These are phyloP conservation scores for Firmiana major DNA, from an alignment of 345 rosid genomes.

Conservation along the genomic window DNA sequence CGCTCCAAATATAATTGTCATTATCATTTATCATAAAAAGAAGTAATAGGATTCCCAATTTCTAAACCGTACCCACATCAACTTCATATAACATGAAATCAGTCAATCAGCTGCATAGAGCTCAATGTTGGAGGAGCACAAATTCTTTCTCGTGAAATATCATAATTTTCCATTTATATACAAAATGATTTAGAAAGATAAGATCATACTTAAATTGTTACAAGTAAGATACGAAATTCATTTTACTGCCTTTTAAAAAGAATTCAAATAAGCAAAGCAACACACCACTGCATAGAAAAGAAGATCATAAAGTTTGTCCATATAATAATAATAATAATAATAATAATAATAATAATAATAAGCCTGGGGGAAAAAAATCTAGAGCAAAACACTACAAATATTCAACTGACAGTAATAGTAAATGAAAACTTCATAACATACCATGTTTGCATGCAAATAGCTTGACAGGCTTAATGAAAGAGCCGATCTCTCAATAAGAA, in stretches of 20 bases:
- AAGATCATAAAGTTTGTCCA: not conserved
- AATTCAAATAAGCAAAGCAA: not conserved
- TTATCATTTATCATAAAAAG: not conserved
- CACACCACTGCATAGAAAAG: not conserved
- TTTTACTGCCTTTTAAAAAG: not conserved
- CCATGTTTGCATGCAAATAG: slow-evolving; percentile 46
- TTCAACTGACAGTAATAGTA: not conserved
- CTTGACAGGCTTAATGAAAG: slow-evolving; percentile 56
- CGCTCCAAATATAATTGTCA: not conserved
- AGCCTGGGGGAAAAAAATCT: not conserved
- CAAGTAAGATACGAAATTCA: not conserved
- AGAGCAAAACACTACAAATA: not conserved
- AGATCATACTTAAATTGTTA: not conserved
- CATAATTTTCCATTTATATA: not conserved
- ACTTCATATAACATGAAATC: not conserved
- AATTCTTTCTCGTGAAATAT: not conserved
- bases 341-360: no score
- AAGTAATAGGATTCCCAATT: not conserved
- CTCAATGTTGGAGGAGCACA: not conserved
- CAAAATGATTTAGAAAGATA: not conserved
- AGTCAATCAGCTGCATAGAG: not conserved
- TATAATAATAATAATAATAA: no score
- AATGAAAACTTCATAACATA: slow-evolving; percentile 30
- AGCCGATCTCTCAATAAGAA: slow-evolving; percentile 68
- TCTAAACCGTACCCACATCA: not conserved